A percentile compares a stretch with the other conserved stretches of the same genome.
phyloP scores from a whole-genome alignment of 129 eudicot genomes.

The Tagetes patula region DNA sequence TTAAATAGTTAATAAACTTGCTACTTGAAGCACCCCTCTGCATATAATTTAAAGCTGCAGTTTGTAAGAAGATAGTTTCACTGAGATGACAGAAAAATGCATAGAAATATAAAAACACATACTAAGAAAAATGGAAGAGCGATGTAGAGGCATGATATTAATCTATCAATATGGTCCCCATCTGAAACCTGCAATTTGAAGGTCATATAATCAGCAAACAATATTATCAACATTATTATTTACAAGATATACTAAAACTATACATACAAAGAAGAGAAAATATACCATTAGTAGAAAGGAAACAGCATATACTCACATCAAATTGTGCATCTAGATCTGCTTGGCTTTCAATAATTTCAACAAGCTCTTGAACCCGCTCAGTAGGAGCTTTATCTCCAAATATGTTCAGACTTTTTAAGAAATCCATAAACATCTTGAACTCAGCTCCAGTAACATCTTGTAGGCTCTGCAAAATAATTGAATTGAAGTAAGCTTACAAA shows the following conservation, averaged over 20 bases:
- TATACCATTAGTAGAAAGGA: constrained; percentile 4
- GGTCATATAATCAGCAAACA: constrained; percentile 15
- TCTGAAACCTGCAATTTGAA: constrained; percentile 62
- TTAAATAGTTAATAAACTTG: constrained; percentile 78
- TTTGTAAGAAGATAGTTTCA: constrained; percentile 3
- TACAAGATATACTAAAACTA: background rate
- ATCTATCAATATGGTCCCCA: constrained; percentile 81
- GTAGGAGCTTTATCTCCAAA: constrained; percentile 93
- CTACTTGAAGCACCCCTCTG: constrained; percentile 98
- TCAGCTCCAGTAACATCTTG: constrained; percentile 96
- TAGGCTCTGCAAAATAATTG: constrained; percentile 57
- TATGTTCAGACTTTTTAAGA: constrained; percentile 69
- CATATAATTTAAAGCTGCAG: constrained; percentile 27
- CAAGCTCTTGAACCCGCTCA: constrained; percentile 78
- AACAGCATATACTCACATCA: constrained; percentile 50
- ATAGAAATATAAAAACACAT: background rate
- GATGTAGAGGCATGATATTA: constrained; percentile 84
- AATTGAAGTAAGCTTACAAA: background rate
- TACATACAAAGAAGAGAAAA: background rate
- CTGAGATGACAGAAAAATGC: background rate
- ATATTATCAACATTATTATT: constrained; percentile 9
- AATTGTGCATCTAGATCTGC: constrained; percentile 93
- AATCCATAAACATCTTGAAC: constrained; percentile 92
- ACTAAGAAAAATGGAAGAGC: constrained; percentile 92
- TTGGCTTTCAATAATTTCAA: constrained; percentile 83